phyloP scores from a whole-genome alignment of 176 grass and related monocot species.

The Hordeum vulgare region DNA sequence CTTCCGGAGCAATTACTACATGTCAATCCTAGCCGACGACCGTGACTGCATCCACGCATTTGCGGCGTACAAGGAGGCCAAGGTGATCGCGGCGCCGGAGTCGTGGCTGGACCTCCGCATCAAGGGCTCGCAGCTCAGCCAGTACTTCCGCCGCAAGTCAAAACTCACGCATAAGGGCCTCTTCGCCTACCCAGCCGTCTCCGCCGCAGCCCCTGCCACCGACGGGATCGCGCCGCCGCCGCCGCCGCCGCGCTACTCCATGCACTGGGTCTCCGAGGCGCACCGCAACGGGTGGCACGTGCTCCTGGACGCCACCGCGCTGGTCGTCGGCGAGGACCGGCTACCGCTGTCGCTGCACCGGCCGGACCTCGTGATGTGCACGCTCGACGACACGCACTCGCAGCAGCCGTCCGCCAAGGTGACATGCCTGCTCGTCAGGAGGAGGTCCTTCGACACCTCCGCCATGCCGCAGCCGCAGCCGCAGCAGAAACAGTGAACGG shows the following conservation, averaged over 20 bases:
- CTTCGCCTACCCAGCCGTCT: constrained; percentile 57
- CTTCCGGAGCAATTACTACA: constrained; percentile 72
- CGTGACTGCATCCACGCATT: constrained; percentile 44
- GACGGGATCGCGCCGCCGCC: background rate
- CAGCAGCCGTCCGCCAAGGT: constrained; percentile 29
- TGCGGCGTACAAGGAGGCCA: constrained; percentile 61
- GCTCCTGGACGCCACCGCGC: constrained; percentile 51
- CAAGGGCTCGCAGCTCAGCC: constrained; percentile 78
- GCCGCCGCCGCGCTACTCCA: constrained; percentile 27
- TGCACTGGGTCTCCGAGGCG: constrained; percentile 76
- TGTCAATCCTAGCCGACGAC: constrained; percentile 44
- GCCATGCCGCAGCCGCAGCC: background rate
- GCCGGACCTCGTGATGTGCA: constrained; percentile 60
- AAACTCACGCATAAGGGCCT: constrained; percentile 68
- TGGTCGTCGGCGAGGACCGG: constrained; percentile 39
- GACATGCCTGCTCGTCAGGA: constrained; percentile 50
- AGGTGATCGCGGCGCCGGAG: constrained; percentile 54
- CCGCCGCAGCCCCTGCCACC: background rate
- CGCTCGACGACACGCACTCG: constrained; percentile 21
- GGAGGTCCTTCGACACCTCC: constrained; percentile 46
- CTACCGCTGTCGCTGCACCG: constrained; percentile 56
- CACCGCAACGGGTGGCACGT: constrained; percentile 74
- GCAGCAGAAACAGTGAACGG: background rate
- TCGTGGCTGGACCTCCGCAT: constrained; percentile 65
- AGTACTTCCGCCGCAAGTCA: constrained; percentile 74